Base-by-base conservation (phyloP, 2,329 filamentous ascomycete species). In the Fusarium pilosicola region DNA sequence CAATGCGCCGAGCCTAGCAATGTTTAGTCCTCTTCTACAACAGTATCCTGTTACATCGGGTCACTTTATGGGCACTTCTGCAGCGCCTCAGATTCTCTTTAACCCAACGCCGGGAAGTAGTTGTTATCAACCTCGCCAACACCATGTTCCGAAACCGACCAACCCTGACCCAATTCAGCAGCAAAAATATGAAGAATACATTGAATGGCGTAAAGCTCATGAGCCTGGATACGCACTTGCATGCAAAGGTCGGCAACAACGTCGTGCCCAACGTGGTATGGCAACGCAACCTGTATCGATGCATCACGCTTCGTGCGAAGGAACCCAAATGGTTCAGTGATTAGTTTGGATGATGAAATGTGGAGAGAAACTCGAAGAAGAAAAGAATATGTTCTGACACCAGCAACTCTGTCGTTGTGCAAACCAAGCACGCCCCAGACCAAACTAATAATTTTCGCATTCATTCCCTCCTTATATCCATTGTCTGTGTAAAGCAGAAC, bases 201-300 rank as follows among this genome's bases (percentile, higher is more conserved):
- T 87, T 39, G 85, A 87, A 75, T 86, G 83, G 83, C 83, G 85
- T 63, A 87, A 87, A 70, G 83, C 83, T 28, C 83, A 84, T 52
- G 83, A 86, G 71, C 85, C 85, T 11, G 85, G 84, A 5, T 87
- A 87, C 71, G 85, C 86, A 30, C 71, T 84, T 65, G 80, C 83
- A 71, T 87, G 86, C 78, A 85, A 85, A 69, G 78, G 79, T 45
- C 80, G 85, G 52, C 85, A 87, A 73, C 83, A 84, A 65, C 77
- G 79, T 30, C 80, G 84, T 57, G 79, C 78, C 30, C 81, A 82
- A 61, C 75, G 80, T 28, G 73, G 73, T 38, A 51, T 68, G 26
- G 46, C 30, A 20, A 41, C 32, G n/a, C 70, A 67, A 20, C 24
- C 34, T 41, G 66, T 71, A 17, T 17, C 51, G 24, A 42, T 39